A percentile compares a stretch with the other conserved stretches of the same genome.
Conservation (phyloP, 2,329 filamentous ascomycete genomes). For the Colletotrichum costaricense region DNA sequence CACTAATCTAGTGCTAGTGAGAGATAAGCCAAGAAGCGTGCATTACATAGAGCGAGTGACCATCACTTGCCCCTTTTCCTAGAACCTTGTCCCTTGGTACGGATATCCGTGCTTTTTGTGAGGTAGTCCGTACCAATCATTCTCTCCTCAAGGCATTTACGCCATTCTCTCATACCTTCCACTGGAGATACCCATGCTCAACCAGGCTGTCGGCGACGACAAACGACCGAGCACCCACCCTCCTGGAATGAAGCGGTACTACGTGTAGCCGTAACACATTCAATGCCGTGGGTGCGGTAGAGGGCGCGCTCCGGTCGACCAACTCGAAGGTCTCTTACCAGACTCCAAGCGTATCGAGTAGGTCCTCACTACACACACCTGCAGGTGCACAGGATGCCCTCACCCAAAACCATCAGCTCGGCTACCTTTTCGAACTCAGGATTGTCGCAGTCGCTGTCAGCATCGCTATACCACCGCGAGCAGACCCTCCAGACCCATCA, state of each 20-base stretch:
- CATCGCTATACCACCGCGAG: background rate
- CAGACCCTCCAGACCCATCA: background rate
- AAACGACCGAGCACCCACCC: background rate
- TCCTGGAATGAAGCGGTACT: conserved; percentile 3
- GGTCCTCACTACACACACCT: background rate
- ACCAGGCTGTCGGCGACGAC: background rate
- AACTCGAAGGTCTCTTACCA: background rate
- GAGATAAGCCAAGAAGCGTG: too few relatives aligned
- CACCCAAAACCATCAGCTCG: background rate
- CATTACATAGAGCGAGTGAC: too few relatives aligned
- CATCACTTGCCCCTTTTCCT: too few relatives aligned
- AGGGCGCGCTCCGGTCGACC: background rate
- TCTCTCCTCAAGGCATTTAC: background rate
- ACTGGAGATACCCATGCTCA: background rate
- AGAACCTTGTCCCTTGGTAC: too few relatives aligned
- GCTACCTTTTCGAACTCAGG: conserved; percentile 7
- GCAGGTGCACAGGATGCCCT: conserved; percentile 30
- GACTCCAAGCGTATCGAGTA: background rate
- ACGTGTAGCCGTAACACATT: background rate
- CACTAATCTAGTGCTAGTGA: too few relatives aligned
- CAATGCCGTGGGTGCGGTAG: background rate
- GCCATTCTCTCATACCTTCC: background rate
- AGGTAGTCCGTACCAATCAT: background rate
- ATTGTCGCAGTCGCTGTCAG: background rate
- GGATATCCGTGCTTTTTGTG: too few relatives aligned